Evolutionary conservation across 2,329 filamentous ascomycete genomes (phyloP), one percentile per base, ranked within the genome.

Genomic region (Paracorniculantispora psalliotae): DNA sequence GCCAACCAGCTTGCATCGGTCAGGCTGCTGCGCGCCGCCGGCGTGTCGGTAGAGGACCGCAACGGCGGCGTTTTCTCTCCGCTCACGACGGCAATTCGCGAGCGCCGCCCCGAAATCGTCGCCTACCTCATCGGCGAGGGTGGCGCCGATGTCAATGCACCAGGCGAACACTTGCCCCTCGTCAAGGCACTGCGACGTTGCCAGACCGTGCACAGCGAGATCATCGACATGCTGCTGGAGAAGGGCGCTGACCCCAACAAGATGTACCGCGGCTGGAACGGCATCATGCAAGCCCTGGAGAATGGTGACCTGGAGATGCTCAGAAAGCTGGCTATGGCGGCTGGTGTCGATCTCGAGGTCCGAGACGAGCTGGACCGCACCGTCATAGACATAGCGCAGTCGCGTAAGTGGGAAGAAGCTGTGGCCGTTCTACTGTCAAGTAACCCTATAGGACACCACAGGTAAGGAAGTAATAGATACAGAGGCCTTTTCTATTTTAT

Each of bases 51-150:
- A 57, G 86, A 89, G 69, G 87, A 88, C 72, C 86, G 86, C 72
- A 89, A 87, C 67, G 86, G 85, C 21, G 87, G 87, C 56, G 87
- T 89, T 51, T 90, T 90, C 74, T 88, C 84, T 0, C 84, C 85
- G 0, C 77, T 89, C 4, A 89, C 86, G 0, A 87, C 84, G 0
- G 84, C 85, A 9, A 83, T 89, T 59, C 83, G 86, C 13, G 86
- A 89, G 69, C 75, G 82, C 26, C 78, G 79, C 64, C 81, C 79
- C 47, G 79, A 81, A 0, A 88, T 89, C 59, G 83, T 87, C 43
- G 70, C 69, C 4, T 89, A 78, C 72, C 78, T 89, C 10, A 75
- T 89, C 59, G 78, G 82, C 51, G 80, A 85, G 61, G 85, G 80
- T 1, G 80, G 79, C 9, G 86, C 86, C 0, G 84, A 89, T 65